phyloP scores from a whole-genome alignment of 2,329 filamentous ascomycete species.

The Acrocalymma vagum region DNA sequence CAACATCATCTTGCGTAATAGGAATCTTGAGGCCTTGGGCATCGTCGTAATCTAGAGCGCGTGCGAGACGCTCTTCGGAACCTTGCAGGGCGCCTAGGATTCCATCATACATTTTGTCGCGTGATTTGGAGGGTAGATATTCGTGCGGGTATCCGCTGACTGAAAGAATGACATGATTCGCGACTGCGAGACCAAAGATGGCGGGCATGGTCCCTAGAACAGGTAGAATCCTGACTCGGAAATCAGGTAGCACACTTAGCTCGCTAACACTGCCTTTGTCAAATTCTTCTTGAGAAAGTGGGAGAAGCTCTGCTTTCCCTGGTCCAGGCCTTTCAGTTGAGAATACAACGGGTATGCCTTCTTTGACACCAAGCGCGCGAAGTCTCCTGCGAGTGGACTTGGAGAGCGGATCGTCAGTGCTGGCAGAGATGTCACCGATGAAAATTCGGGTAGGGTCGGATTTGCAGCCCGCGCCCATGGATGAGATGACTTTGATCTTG shows the following conservation, averaged over 20 bases:
- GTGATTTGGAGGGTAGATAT: slow-evolving; percentile 79
- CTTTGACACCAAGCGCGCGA: slow-evolving; percentile 77
- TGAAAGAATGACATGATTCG: slow-evolving; percentile 90
- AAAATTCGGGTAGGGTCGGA: slow-evolving; percentile 84
- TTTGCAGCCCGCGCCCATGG: slow-evolving; percentile 97
- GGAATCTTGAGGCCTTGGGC: slow-evolving; percentile 80
- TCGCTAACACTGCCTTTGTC: slow-evolving; percentile 86
- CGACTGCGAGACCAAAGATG: slow-evolving; percentile 89
- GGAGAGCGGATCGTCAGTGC: slow-evolving; percentile 88
- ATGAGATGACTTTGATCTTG: slow-evolving; percentile 83
- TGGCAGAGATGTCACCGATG: slow-evolving; percentile 89
- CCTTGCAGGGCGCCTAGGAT: slow-evolving; percentile 80
- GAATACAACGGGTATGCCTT: slow-evolving; percentile 90
- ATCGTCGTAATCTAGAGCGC: slow-evolving; percentile 60
- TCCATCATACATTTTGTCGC: slow-evolving; percentile 92
- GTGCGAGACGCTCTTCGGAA: slow-evolving; percentile 78
- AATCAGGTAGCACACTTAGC: slow-evolving; percentile 88
- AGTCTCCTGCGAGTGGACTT: slow-evolving; percentile 82
- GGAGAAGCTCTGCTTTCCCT: slow-evolving; percentile 89
- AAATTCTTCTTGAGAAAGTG: slow-evolving; percentile 87
- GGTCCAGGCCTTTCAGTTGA: slow-evolving; percentile 90
- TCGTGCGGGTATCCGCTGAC: slow-evolving; percentile 86
- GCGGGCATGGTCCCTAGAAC: slow-evolving; percentile 98
- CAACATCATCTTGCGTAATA: slow-evolving; percentile 80
- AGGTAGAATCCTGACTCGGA: slow-evolving; percentile 91